Evolutionary conservation across 2,329 filamentous ascomycete genomes (phyloP), one percentile per base, ranked within the genome.

Genomic region (Penicillium decumbens): DNA sequence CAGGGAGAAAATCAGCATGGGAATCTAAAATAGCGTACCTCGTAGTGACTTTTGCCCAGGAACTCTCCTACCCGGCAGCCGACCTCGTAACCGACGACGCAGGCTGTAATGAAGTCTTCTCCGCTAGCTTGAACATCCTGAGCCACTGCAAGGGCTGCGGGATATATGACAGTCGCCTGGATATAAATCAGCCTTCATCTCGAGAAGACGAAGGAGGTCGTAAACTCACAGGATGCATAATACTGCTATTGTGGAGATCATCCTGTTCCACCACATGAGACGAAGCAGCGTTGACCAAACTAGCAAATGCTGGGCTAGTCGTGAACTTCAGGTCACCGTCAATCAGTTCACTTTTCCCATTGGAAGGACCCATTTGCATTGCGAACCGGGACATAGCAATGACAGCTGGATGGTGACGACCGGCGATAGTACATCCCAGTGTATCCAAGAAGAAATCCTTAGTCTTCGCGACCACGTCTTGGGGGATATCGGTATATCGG

Each of bases 261-360:
- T 67, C 65, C 39, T 66, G 64, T 44, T 67, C 65, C 6, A 67
- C 65, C 2, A 66, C 64, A 52, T 67, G 64, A 15, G 63, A 63
- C 4, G 65, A 56, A 29, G 63, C 65, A 12, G 54, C 65, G 49
- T 67, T 67, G 3, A 66, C 50, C 43, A 67, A 39, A 50, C 55
- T 60, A 23, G 65, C 63, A 58, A 66, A 66, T 25, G 62, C 64
- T 1, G 64, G 60, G 18, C 58, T 64, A 10, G 59, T 61, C 0
- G 50, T 58, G 15, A 56, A 55, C 2, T 37, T 48, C 43, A 60
- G 41, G 0, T 56, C 53, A 3, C 58, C 60, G 51, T 65, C 62
- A 12, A 66, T 49, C 6, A 66, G 18, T 49, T 66, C 64, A 40
- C 64, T 58, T 13, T 60, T 65, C 7, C 62, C 63, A 15, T 46